Conservation (phyloP, 257 asterid species). For the Ilex aquifolium region DNA sequence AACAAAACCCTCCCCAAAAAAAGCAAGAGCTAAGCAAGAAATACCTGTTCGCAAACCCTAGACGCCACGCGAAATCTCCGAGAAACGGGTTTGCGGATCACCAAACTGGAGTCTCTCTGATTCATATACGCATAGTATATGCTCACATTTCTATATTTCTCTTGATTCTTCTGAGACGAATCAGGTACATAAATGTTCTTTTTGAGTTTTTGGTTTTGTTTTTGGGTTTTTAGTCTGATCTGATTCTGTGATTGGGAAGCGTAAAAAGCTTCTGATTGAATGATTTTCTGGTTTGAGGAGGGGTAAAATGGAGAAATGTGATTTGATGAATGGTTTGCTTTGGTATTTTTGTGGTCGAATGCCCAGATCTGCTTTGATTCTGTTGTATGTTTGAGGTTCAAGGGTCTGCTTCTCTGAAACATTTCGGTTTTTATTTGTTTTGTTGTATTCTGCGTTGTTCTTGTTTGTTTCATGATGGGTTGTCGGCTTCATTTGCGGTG, state of each 20-base stretch:
- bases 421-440: slow-evolving; percentile 1
- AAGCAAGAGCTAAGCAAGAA: background rate
- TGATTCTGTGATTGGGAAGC: too few relatives aligned
- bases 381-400: slow-evolving; percentile 12
- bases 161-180: too few relatives aligned
- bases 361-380: slow-evolving; percentile 33
- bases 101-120: slow-evolving; percentile 9
- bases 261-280: too few relatives aligned
- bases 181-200: too few relatives aligned
- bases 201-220: too few relatives aligned
- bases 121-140: slow-evolving; percentile 6
- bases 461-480: slow-evolving; percentile 1
- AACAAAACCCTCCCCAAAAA: too few relatives aligned
- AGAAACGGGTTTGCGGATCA: slow-evolving; percentile 43
- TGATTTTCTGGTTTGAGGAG: background rate
- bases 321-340: background rate
- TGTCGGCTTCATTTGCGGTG: too few relatives aligned
- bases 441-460: background rate
- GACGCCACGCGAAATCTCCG: slow-evolving; percentile 13
- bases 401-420: too few relatives aligned
- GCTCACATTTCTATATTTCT: background rate
- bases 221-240: too few relatives aligned
- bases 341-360: slow-evolving; percentile 23
- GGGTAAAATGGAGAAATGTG: background rate
- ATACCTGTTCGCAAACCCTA: slow-evolving; percentile 50